Evolutionary conservation across 2,329 filamentous ascomycete species (phyloP).

Genomic region (Aspergillus quadricinctus): DNA sequence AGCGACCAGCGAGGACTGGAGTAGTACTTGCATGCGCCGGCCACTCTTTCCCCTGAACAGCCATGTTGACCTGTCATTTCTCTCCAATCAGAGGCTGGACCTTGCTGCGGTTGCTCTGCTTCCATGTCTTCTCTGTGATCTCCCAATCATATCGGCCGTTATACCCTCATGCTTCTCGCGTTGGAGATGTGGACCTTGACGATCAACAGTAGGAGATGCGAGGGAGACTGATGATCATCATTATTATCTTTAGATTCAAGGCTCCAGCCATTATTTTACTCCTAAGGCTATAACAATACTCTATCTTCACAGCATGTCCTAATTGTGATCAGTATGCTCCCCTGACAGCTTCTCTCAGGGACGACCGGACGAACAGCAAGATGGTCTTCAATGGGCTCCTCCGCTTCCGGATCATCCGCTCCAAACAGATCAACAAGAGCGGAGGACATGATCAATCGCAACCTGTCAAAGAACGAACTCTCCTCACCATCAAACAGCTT

Average conservation of each 20-base stretch:
- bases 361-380: background rate
- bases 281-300: background rate
- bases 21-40: background rate
- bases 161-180: no score
- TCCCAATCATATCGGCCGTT: no score
- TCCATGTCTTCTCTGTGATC: no score
- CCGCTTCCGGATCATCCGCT: background rate
- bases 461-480: background rate
- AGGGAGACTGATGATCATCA: background rate
- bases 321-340: background rate
- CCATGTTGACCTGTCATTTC: background rate
- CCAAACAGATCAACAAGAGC: background rate
- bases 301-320: background rate
- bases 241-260: background rate
- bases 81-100: background rate
- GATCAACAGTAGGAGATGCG: background rate
- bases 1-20: no score
- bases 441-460: background rate
- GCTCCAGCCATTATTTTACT: background rate
- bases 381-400: slow-evolving; percentile 7
- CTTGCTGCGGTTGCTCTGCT: background rate
- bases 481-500: slow-evolving; percentile 33
- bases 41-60: background rate
- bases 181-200: background rate
- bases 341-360: background rate